Evolutionary conservation across 2,329 filamentous ascomycete genomes (phyloP).

Genomic region (Colletotrichum simmondsii): DNA sequence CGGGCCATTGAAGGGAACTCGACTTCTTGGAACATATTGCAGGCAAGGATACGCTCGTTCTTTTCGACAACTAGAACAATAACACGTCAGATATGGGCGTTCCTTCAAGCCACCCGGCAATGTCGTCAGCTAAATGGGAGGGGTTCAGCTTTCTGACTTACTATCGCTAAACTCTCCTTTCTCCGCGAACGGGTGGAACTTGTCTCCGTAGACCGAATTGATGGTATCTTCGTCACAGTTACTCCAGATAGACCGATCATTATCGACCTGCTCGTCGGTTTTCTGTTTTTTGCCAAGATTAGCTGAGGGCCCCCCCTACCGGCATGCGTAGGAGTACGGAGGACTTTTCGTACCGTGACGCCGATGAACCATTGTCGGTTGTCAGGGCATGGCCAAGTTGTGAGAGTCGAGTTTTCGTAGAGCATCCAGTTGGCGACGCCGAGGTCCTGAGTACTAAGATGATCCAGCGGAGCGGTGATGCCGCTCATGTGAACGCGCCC

Average conservation of each 20-base stretch:
- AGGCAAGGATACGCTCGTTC: constrained; percentile 35
- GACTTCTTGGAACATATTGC: constrained; percentile 37
- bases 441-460: constrained; percentile 28
- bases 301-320: background rate
- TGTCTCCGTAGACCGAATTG: constrained; percentile 33
- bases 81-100: background rate
- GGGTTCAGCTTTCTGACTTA: background rate
- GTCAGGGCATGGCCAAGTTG: constrained; percentile 36
- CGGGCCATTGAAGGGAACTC: constrained; percentile 36
- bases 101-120: background rate
- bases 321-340: background rate
- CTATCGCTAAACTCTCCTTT: constrained; percentile 22
- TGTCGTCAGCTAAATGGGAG: background rate
- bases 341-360: constrained; percentile 27
- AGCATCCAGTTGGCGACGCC: constrained; percentile 37
- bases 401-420: constrained; percentile 36
- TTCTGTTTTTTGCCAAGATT: background rate
- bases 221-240: constrained; percentile 30
- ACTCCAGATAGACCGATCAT: constrained; percentile 18
- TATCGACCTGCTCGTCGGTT: background rate
- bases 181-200: constrained; percentile 37
- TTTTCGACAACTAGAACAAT: constrained; percentile 31
- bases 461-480: background rate
- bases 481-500: background rate
- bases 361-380: constrained; percentile 38